Evolutionary conservation across 2,329 filamentous ascomycete genomes (phyloP), one percentile per base, ranked within the genome.

Genomic region (Diplodia sapinea): DNA sequence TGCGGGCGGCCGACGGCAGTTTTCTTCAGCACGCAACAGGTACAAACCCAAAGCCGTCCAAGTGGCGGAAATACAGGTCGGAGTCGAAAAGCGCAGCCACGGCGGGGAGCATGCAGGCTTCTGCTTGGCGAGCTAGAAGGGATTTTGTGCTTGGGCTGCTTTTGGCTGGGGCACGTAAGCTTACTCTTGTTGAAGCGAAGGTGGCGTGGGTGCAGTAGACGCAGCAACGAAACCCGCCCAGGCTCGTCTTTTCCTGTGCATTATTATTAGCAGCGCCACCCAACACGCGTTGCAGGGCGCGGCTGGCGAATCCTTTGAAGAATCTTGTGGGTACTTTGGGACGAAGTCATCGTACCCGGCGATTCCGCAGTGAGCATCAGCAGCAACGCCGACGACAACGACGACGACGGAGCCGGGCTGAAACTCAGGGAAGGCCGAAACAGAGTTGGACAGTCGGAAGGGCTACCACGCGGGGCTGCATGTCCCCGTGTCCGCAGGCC

Each of bases 241-340:
- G 56, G 15, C 56, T 12, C 12, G 7, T 2, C n/a, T 61, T 23
- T 12, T 23, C 15, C 11, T 8, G 12, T 13, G 40, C 5, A 8
- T n/a, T 61, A 49, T 61, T 49, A n/a, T 61, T 61, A 61, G 57
- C 40, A 50, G 38, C 57, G 57, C 57, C 57, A 61, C 43, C 57
- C 57, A 61, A 61, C 57, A 26, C 57, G 40, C 57, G 40, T 49
- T 5, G 52, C 52, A 26, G 23, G 17, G 29, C 23, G 52, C 7
- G n/a, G 15, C 20, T 8, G 20, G 20, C 15, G 3, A 47, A 49
- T 31, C 23, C 40, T 36, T 29, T 38, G 26, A n/a, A 11, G 15
- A 29, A 17, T 49, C 40, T 31, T 12, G 56, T 13, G 38, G 56
- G 33, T 17, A 23, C 17, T 3, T 49, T 23, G 23, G 23, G 23